Evolutionary conservation across 208 protist genomes (phyloP).

Genomic region (Crithidia acanthocephali): DNA sequence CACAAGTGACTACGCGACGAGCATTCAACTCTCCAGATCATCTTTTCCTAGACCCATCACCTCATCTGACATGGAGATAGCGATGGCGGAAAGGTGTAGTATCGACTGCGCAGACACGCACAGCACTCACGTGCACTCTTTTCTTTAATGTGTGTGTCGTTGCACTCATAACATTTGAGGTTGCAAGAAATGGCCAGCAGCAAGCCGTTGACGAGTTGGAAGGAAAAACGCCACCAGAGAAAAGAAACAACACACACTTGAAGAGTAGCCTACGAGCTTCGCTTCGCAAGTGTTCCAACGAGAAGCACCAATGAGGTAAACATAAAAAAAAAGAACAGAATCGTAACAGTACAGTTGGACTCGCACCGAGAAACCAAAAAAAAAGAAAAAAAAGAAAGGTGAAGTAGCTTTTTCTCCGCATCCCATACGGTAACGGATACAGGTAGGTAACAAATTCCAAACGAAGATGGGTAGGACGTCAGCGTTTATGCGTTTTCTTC

Average conservation of each 20-base stretch:
- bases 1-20: no score
- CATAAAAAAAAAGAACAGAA: background rate
- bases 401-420: no score
- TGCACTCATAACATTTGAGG: background rate
- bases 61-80: no score
- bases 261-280: background rate
- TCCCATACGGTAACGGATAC: no score
- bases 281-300: background rate
- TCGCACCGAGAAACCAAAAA: background rate
- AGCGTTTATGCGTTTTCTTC: constrained; percentile 5
- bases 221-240: no score
- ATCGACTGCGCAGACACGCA: no score
- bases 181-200: background rate
- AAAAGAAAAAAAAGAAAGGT: no score
- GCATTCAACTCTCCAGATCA: no score
- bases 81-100: no score
- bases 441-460: no score
- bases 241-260: background rate
- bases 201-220: background rate
- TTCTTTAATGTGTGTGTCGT: background rate
- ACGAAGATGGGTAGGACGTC: background rate
- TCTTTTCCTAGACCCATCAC: no score
- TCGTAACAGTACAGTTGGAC: constrained; percentile 8
- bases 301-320: background rate
- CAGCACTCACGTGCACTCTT: no score